Base-by-base conservation (phyloP, 1,284 basidiomycete genomes). In the Ceratobasidium sp. region DNA sequence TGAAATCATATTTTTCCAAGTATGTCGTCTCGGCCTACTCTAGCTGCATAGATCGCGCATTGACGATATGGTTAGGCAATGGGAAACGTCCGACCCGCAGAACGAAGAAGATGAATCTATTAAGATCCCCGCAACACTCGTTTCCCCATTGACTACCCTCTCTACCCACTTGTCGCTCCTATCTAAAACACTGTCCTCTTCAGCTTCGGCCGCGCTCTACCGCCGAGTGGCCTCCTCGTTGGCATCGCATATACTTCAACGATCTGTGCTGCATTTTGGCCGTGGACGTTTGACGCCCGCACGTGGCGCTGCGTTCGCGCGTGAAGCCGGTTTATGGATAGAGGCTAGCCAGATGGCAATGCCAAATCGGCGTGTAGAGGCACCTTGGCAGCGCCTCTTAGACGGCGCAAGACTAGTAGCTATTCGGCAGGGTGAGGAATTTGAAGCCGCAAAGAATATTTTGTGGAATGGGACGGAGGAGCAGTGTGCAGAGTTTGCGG, bases 221-320 rank as follows among this genome's bases (percentile, higher is more conserved):
- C 89, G 94, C 55, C 89, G 89, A 56, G 90, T 93, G 76, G 90
- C 91, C 4, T 86, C 90, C 6, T 90, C 90, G 66, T 84, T 97
- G 10, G 87, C 91, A 0, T 90, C 92, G 75, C 92, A 96, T 83
- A 92, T 97, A 72, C 84, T 94, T 4, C 94, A 96, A 81, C 91
- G 94, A n/a, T 91, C 92, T 79, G 91, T 97, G 51, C 85, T 93
- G 42, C 95, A 93, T 83, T 91, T 94, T 60, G 93, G 94, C 0
- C 90, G 90, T 79, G 86, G 86, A 7, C 87, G 87, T 77, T 89
- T 95, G 76, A 87, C 88, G 72, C 84, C 86, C 26, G 83, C 83
- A 49, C 91, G 91, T 77, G 92, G 89, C 66, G 89, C 87, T 82
- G 84, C 85, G 13, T 88, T 96, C 26, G 87, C 87, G 42, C 88